These are phyloP conservation scores for Scheffersomyces titani DNA, from an alignment of 1,139 yeast species.

Conservation along the genomic window DNA sequence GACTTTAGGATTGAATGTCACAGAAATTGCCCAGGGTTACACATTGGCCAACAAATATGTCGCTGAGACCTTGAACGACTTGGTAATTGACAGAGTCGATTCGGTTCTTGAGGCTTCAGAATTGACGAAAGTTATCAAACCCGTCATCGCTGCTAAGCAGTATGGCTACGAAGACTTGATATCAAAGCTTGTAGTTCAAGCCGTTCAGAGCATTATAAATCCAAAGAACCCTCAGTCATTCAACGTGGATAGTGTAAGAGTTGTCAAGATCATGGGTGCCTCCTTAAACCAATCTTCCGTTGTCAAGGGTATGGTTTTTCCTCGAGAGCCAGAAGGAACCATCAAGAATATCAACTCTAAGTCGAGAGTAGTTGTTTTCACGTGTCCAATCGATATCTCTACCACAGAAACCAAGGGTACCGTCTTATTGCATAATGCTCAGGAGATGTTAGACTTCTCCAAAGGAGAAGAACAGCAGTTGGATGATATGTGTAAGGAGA, in stretches of 20 bases:
- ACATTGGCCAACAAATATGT: constrained; percentile 80
- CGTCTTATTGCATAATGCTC: constrained; percentile 89
- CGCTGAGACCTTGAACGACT: constrained; percentile 62
- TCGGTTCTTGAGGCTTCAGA: constrained; percentile 57
- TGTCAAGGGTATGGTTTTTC: constrained; percentile 96
- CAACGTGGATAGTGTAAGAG: constrained; percentile 90
- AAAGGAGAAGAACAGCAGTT: constrained; percentile 96
- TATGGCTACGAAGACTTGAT: constrained; percentile 83
- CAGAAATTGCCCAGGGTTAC: constrained; percentile 89
- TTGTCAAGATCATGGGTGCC: constrained; percentile 95
- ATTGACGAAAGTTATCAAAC: constrained; percentile 73
- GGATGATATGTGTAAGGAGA: constrained; percentile 82
- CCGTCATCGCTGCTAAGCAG: constrained; percentile 92
- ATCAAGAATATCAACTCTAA: constrained; percentile 59
- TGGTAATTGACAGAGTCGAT: constrained; percentile 64
- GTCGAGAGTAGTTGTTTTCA: constrained; percentile 88
- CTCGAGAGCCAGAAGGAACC: constrained; percentile 93
- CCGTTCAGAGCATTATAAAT: constrained; percentile 71
- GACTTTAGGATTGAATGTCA: constrained; percentile 83
- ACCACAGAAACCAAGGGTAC: constrained; percentile 98
- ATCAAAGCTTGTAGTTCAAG: constrained; percentile 80
- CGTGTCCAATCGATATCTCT: constrained; percentile 92
- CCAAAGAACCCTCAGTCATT: constrained; percentile 58
- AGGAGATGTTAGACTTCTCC: constrained; percentile 94
- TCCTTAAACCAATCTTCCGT: constrained; percentile 74